A percentile compares a stretch with the other conserved stretches of the same genome.
phyloP scores from a whole-genome alignment of 139 green algal genomes.

The Parachlorella kessleri region DNA sequence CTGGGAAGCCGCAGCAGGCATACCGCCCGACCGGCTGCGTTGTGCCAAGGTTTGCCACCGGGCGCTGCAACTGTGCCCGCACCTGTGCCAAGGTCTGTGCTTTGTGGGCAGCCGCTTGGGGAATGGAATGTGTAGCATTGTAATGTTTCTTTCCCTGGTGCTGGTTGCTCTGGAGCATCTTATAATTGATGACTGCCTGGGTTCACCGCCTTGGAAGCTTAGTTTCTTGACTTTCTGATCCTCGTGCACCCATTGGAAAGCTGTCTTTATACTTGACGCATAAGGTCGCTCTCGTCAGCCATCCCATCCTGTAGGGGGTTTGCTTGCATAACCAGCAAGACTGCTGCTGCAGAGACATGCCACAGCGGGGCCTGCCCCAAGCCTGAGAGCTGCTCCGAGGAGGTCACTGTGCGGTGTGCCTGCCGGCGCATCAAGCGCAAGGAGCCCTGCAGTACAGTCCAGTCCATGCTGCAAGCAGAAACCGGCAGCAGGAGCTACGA shows the following conservation, averaged over 20 bases:
- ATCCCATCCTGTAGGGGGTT: too few relatives aligned
- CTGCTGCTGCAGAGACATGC: conserved; percentile 40
- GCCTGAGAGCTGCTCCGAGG: conserved; percentile 43
- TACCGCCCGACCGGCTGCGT: conserved; percentile 19
- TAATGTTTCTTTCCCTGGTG: too few relatives aligned
- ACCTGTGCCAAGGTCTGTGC: conserved; percentile 52
- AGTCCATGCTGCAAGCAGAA: conserved; percentile 39
- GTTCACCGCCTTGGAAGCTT: too few relatives aligned
- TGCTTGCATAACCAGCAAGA: too few relatives aligned
- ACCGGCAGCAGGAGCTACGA: conserved; percentile 39
- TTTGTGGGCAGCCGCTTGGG: background rate
- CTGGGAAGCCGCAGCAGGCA: conserved; percentile 15
- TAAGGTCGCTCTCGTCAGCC: too few relatives aligned
- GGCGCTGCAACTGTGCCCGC: conserved; percentile 58
- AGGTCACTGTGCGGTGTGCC: conserved; percentile 68
- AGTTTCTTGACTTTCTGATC: too few relatives aligned
- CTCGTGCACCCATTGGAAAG: too few relatives aligned
- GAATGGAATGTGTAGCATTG: too few relatives aligned
- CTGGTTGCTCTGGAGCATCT: too few relatives aligned
- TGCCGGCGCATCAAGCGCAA: conserved; percentile 69
- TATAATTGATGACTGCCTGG: too few relatives aligned
- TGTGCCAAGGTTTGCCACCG: conserved; percentile 69
- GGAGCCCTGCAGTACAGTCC: conserved; percentile 61
- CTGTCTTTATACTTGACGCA: too few relatives aligned
- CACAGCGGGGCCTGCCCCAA: conserved; percentile 65